Evolutionary conservation across 345 rosid genomes (phyloP), one percentile per base, ranked within the genome.

Genomic region (Pistacia atlantica): DNA sequence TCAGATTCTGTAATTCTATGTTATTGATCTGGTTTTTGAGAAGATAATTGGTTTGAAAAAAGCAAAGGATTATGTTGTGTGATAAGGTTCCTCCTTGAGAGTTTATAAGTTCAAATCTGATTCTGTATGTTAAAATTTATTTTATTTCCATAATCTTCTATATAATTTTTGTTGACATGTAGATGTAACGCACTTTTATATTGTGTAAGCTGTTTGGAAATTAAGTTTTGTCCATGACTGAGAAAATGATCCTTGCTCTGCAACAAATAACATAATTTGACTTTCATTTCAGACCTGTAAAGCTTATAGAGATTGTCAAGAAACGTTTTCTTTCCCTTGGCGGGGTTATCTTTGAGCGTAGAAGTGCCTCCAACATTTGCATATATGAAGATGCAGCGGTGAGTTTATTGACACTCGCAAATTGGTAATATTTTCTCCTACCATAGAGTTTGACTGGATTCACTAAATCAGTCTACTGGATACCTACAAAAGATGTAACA

Each of bases 251-350:
- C 59, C 69, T 76, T 55, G 61, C 62, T 67, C 51, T 73, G 67
- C 48, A 55, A 49, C 54, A 71, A 78, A 77, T 73, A 11, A 58
- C 54, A 16, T 66, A 18, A 49, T 67, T 60, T 66, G 66, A 58
- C 14, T 80, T 74, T 54, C 51, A 13, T 63, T 79, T 16, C 93
- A 95, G 99, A 75, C 99, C 99, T 65, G 90, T 71, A 20, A 95
- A 88, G 84, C 98, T 95, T 61, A 83, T 95, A 79, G 97, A 95
- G 75, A 90, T 82, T 13, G 86, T 90, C 85, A 95, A 91, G 86
- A 82, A 63, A 63, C 97, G 95, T 46, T 93, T 93, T 77, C 68
- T 79, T 74, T 87, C 94, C 72, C 93, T 89, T 70, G 97, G 97
- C 55, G 99, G 98, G 70, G 89, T 90, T 76, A 87, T 95, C 83